Conservation (phyloP, 1,139 yeast genomes). For the Saccharomyces hybrid region DNA sequence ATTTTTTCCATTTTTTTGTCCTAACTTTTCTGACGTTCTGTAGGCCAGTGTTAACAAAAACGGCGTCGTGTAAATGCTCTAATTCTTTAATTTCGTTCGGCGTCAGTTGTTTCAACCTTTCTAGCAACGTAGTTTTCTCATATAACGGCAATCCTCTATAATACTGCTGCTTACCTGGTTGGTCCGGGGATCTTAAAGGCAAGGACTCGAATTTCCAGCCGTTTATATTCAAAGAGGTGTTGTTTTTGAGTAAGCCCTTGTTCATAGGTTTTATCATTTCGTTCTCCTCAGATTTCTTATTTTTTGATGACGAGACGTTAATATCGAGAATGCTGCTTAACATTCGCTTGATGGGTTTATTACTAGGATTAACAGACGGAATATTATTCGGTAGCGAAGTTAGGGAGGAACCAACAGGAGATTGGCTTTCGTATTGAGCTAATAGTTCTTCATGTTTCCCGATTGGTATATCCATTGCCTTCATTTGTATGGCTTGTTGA, state of each 20-base stretch:
- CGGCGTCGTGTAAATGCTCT: conserved; percentile 34
- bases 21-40: conserved; percentile 29
- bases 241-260: not conserved
- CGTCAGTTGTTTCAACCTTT: conserved; percentile 21
- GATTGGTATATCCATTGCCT: conserved; percentile 27
- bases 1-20: conserved; percentile 33
- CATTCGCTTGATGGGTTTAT: conserved; percentile 16
- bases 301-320: conserved; percentile 6
- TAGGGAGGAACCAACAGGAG: conserved; percentile 1
- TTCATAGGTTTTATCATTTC: conserved; percentile 5
- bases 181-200: conserved; percentile 16
- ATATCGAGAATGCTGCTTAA: conserved; percentile 18
- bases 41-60: conserved; percentile 31
- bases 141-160: conserved; percentile 32
- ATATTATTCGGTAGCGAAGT: conserved; percentile 16
- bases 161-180: conserved; percentile 13
- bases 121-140: conserved; percentile 13
- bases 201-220: conserved; percentile 32
- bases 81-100: conserved; percentile 31
- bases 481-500: conserved; percentile 26
- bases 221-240: conserved; percentile 21
- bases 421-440: conserved; percentile 1
- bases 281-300: conserved; percentile 13
- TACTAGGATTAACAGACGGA: conserved; percentile 5
- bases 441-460: conserved; percentile 10